Evolutionary conservation across 2,329 filamentous ascomycete species (phyloP).

Genomic region (Colletotrichum lupini): DNA sequence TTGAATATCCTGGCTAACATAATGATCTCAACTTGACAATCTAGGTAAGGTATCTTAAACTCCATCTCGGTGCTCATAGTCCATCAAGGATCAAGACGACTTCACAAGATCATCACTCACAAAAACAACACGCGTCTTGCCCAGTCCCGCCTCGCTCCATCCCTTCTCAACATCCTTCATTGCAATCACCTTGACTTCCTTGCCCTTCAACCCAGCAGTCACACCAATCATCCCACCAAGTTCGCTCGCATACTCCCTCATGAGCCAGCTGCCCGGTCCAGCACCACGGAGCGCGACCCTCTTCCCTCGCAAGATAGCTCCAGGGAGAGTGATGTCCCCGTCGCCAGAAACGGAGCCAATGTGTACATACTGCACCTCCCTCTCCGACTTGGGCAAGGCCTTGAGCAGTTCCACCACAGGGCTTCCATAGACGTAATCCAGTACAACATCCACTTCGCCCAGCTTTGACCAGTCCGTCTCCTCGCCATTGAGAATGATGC

Average conservation of each 20-base stretch:
- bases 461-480: conserved; percentile 59
- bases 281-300: conserved; percentile 59
- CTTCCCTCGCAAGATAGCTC: conserved; percentile 57
- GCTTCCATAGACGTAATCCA: conserved; percentile 68
- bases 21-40: background rate
- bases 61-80: background rate
- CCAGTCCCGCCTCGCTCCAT: conserved; percentile 36
- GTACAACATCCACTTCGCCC: conserved; percentile 61
- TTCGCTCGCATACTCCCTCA: conserved; percentile 41
- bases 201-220: conserved; percentile 38
- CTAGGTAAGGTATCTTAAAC: too few relatives aligned
- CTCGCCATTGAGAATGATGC: conserved; percentile 52
- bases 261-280: conserved; percentile 56
- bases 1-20: background rate
- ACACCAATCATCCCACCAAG: conserved; percentile 41
- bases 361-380: conserved; percentile 63
- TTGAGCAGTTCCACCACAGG: conserved; percentile 53
- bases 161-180: conserved; percentile 42
- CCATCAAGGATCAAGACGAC: background rate
- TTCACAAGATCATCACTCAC: conserved; percentile 38
- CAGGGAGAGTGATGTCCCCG: conserved; percentile 51
- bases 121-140: conserved; percentile 43
- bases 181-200: conserved; percentile 37
- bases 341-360: conserved; percentile 58
- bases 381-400: conserved; percentile 49